These are phyloP conservation scores for Pichia sp. DNA, from an alignment of 1,139 yeast genomes.

Conservation along the genomic window DNA sequence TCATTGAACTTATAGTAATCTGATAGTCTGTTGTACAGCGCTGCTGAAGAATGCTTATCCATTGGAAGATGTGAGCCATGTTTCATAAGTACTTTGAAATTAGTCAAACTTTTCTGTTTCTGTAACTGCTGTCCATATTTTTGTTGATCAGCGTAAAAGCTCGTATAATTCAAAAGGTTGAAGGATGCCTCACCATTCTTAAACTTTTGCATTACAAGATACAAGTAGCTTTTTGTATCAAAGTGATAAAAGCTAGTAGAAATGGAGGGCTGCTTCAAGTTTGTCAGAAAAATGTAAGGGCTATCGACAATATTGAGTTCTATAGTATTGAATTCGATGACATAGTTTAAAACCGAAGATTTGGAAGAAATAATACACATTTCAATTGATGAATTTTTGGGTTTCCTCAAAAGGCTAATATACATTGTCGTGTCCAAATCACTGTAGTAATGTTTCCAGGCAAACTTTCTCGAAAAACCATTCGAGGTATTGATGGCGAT, in stretches of 20 bases:
- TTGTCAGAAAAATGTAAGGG: slow-evolving; percentile 35
- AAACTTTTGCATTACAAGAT: slow-evolving; percentile 18
- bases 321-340: slow-evolving; percentile 41
- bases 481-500: slow-evolving; percentile 41
- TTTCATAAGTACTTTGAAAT: background rate
- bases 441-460: slow-evolving; percentile 67
- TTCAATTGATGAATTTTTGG: slow-evolving; percentile 8
- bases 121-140: slow-evolving; percentile 3
- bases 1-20: slow-evolving; percentile 3
- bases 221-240: background rate
- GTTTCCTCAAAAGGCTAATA: slow-evolving; percentile 31
- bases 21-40: background rate
- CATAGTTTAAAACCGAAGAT: slow-evolving; percentile 38
- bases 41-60: background rate
- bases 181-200: slow-evolving; percentile 17
- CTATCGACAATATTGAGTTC: slow-evolving; percentile 40
- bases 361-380: slow-evolving; percentile 36
- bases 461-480: slow-evolving; percentile 41
- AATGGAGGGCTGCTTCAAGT: background rate
- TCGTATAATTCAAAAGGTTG: slow-evolving; percentile 5
- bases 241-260: background rate
- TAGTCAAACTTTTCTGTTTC: background rate
- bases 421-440: slow-evolving; percentile 53
- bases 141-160: background rate
- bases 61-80: slow-evolving; percentile 1